phyloP scores from a whole-genome alignment of 139 green algal genomes.

The Volvox reticuliferus region DNA sequence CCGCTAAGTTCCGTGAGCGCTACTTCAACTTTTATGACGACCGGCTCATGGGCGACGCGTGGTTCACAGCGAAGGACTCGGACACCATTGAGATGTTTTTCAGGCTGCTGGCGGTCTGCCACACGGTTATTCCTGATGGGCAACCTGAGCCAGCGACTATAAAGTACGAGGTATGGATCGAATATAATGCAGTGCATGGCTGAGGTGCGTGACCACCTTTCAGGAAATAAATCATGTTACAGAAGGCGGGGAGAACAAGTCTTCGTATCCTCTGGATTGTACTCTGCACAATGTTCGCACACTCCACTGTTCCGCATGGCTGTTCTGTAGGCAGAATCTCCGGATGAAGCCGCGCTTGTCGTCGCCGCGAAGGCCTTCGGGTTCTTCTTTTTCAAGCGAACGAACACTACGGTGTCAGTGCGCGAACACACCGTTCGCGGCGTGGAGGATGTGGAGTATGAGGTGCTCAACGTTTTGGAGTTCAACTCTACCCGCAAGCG shows the following conservation, averaged over 20 bases:
- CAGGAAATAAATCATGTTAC: neutral
- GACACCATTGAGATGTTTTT: constrained; percentile 74
- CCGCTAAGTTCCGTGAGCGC: constrained; percentile 53
- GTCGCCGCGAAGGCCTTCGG: constrained; percentile 80
- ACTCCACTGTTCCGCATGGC: neutral
- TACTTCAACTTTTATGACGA: constrained; percentile 91
- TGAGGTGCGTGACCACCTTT: neutral
- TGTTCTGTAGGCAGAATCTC: constrained; percentile 75
- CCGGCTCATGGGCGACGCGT: constrained; percentile 81
- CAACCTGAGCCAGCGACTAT: constrained; percentile 45
- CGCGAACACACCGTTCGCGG: constrained; percentile 54
- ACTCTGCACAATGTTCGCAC: neutral
- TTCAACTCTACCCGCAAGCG: constrained; percentile 92
- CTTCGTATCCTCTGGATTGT: neutral
- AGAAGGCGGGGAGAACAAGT: neutral
- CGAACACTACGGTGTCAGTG: constrained; percentile 62
- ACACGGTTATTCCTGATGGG: constrained; percentile 85
- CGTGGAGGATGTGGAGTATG: constrained; percentile 61
- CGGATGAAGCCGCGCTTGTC: constrained; percentile 89
- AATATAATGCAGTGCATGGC: no score
- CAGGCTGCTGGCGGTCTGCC: constrained; percentile 83
- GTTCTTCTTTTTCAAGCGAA: constrained; percentile 78
- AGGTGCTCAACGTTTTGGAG: constrained; percentile 96
- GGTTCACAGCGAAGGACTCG: constrained; percentile 63
- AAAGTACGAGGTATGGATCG: constrained; percentile 73